Evolutionary conservation across 345 rosid genomes (phyloP).

Genomic region (Aquilaria malaccensis): DNA sequence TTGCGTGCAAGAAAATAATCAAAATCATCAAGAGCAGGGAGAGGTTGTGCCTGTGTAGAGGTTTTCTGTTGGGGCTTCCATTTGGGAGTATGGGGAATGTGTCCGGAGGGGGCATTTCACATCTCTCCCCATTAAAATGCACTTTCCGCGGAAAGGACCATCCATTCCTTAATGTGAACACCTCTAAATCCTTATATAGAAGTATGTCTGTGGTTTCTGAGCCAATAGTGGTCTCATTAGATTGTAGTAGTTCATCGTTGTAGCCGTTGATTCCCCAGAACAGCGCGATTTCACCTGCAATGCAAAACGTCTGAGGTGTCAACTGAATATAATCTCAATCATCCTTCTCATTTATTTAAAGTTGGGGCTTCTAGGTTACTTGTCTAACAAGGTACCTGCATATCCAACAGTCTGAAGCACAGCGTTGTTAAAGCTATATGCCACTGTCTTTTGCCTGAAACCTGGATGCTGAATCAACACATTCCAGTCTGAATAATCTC

Average conservation of each 20-base stretch:
- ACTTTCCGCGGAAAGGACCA: slow-evolving; percentile 76
- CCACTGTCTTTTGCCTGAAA: slow-evolving; percentile 44
- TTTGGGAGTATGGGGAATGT: slow-evolving; percentile 34
- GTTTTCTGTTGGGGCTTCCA: too few species aligned
- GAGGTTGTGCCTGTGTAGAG: too few species aligned
- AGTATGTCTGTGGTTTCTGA: slow-evolving; percentile 62
- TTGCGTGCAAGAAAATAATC: too few species aligned
- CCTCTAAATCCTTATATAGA: slow-evolving; percentile 44
- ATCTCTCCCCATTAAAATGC: slow-evolving; percentile 46
- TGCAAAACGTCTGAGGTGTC: background rate
- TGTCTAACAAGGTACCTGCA: background rate
- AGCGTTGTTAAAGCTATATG: slow-evolving; percentile 55
- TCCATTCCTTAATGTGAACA: slow-evolving; percentile 60
- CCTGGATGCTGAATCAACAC: slow-evolving; percentile 65
- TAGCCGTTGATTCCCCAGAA: slow-evolving; percentile 58
- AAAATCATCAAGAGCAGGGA: too few species aligned
- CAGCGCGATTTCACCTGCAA: slow-evolving; percentile 57
- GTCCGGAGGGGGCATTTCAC: slow-evolving; percentile 33
- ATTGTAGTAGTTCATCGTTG: slow-evolving; percentile 61
- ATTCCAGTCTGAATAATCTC: slow-evolving; percentile 67
- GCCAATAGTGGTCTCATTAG: slow-evolving; percentile 35
- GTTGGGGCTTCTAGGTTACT: background rate
- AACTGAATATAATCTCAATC: background rate
- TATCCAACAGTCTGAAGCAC: slow-evolving; percentile 38
- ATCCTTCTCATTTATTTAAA: background rate